These are phyloP conservation scores for Blastomyces parvus DNA, from an alignment of 2,329 filamentous ascomycete genomes.

Conservation along the genomic window DNA sequence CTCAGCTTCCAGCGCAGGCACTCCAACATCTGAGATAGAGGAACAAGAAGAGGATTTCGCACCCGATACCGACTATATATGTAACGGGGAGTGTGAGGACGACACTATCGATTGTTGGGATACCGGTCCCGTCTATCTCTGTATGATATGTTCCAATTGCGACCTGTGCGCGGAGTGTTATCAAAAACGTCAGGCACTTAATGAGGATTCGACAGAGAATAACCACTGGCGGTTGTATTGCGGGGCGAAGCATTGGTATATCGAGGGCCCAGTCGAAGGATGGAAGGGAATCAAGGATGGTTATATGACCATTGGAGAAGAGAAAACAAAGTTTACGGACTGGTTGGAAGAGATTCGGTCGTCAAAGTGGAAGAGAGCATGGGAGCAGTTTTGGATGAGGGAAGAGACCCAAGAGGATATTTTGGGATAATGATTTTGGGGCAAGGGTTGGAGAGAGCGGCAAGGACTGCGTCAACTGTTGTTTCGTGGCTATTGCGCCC, in stretches of 20 bases:
- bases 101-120: background rate
- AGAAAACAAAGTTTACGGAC: background rate
- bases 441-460: background rate
- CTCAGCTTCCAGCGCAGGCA: background rate
- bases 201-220: background rate
- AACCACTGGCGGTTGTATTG: background rate
- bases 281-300: background rate
- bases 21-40: background rate
- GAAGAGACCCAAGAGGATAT: background rate
- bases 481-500: background rate
- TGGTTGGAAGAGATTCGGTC: background rate
- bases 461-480: background rate
- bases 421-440: background rate
- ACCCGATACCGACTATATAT: background rate
- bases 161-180: background rate
- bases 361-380: conserved; percentile 3
- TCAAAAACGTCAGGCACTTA: background rate
- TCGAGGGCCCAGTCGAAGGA: background rate
- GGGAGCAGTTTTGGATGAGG: conserved; percentile 1
- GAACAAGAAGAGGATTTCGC: background rate
- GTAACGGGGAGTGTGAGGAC: background rate
- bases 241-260: conserved; percentile 2
- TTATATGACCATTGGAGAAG: background rate
- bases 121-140: background rate
- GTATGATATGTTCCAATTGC: background rate